phyloP scores from a whole-genome alignment of 805 yeast species.

The Cyberlindnera veronae region DNA sequence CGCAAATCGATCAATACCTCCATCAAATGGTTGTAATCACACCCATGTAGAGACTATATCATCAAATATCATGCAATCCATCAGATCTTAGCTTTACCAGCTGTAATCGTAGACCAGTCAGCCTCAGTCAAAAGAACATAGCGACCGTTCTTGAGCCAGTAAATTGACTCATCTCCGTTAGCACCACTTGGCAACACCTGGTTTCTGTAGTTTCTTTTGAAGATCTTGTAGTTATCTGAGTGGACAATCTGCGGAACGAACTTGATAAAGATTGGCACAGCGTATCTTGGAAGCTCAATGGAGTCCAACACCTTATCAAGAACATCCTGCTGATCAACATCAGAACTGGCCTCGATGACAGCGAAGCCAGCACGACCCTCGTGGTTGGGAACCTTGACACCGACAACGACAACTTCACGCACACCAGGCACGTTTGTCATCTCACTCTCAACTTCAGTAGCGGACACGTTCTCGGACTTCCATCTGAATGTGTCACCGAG shows the following conservation, averaged over 20 bases:
- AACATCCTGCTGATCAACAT: constrained; percentile 26
- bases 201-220: constrained; percentile 63
- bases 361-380: constrained; percentile 97
- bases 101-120: constrained; percentile 47
- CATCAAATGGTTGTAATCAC: too few species aligned
- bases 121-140: constrained; percentile 56
- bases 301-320: constrained; percentile 37
- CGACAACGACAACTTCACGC: constrained; percentile 80
- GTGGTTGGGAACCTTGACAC: constrained; percentile 76
- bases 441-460: constrained; percentile 88
- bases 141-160: constrained; percentile 57
- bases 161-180: constrained; percentile 55
- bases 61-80: too few species aligned
- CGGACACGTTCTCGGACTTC: constrained; percentile 94
- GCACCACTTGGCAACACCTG: constrained; percentile 69
- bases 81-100: constrained; percentile 21
- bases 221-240: constrained; percentile 80
- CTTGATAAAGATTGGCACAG: constrained; percentile 79
- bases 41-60: too few species aligned
- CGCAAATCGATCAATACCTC: too few species aligned
- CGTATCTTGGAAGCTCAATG: constrained; percentile 70
- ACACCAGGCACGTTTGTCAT: constrained; percentile 39
- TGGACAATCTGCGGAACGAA: constrained; percentile 58
- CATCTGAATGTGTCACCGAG: constrained; percentile 94
- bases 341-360: constrained; percentile 49